Evolutionary conservation across 2,329 filamentous ascomycete species (phyloP).

Genomic region (Penicillium vulpinum): DNA sequence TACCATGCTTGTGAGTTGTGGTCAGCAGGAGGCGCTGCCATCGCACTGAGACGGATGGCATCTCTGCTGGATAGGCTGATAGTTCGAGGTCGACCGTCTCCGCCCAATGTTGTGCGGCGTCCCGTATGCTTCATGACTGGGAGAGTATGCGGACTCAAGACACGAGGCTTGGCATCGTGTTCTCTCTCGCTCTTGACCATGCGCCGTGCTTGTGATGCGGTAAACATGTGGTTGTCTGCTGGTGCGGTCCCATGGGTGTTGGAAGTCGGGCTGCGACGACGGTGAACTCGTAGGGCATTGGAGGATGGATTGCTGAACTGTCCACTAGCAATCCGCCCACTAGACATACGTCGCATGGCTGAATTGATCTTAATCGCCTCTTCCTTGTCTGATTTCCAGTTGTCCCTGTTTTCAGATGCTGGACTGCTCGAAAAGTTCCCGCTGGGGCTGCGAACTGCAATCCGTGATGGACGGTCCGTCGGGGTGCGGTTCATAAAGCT

Average conservation of each 20-base stretch:
- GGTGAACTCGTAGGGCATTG: slow-evolving; percentile 48
- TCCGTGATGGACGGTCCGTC: slow-evolving; percentile 41
- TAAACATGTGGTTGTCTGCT: slow-evolving; percentile 62
- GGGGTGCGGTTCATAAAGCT: slow-evolving; percentile 52
- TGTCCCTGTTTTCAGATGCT: slow-evolving; percentile 51
- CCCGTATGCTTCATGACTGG: slow-evolving; percentile 58
- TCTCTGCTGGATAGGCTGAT: slow-evolving; percentile 41
- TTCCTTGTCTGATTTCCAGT: slow-evolving; percentile 49
- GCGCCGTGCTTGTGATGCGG: slow-evolving; percentile 63
- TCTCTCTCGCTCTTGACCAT: slow-evolving; percentile 66
- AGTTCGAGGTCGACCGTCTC: slow-evolving; percentile 42
- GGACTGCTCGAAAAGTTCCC: slow-evolving; percentile 37
- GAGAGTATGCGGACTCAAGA: slow-evolving; percentile 62
- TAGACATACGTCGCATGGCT: slow-evolving; percentile 58
- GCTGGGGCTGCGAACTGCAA: slow-evolving; percentile 42
- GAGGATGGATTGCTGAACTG: slow-evolving; percentile 42
- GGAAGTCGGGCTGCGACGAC: slow-evolving; percentile 58
- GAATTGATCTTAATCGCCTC: slow-evolving; percentile 57
- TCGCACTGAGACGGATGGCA: slow-evolving; percentile 40
- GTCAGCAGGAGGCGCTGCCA: slow-evolving; percentile 38
- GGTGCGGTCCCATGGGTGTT: slow-evolving; percentile 54
- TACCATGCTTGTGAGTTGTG: slow-evolving; percentile 30
- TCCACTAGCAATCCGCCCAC: slow-evolving; percentile 23
- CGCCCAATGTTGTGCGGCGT: slow-evolving; percentile 45
- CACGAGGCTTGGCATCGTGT: slow-evolving; percentile 55